phyloP scores from a whole-genome alignment of 2,329 filamentous ascomycete species.

The Colletotrichum nymphaeae region DNA sequence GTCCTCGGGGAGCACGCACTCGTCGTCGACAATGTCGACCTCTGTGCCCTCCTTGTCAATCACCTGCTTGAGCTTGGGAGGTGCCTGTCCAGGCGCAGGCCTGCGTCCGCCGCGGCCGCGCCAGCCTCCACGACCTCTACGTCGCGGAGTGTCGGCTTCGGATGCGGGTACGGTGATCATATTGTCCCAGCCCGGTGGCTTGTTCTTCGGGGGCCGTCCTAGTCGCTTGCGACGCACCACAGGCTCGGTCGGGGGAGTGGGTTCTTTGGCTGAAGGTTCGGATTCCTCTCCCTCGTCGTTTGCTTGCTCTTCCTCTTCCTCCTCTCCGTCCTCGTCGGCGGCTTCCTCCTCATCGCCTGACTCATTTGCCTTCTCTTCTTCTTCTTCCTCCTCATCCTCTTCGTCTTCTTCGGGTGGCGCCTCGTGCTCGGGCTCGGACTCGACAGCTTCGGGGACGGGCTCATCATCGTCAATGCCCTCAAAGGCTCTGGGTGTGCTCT shows the following conservation, averaged over 20 bases:
- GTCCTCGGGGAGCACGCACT: slow-evolving; percentile 89
- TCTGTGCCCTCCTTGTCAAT: slow-evolving; percentile 95
- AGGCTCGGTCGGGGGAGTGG: slow-evolving; percentile 65
- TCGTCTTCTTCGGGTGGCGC: slow-evolving; percentile 42
- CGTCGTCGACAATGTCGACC: slow-evolving; percentile 90
- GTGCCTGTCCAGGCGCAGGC: slow-evolving; percentile 76
- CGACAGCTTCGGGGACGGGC: slow-evolving; percentile 48
- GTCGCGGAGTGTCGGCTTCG: slow-evolving; percentile 69
- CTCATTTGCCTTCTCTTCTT: slow-evolving; percentile 50
- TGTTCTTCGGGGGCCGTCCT: slow-evolving; percentile 88
- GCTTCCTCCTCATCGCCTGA: slow-evolving; percentile 58
- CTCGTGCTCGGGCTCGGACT: slow-evolving; percentile 39
- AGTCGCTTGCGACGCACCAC: slow-evolving; percentile 80
- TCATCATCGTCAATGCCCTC: slow-evolving; percentile 52
- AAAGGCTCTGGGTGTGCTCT: slow-evolving; percentile 55
- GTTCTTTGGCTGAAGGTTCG: slow-evolving; percentile 58
- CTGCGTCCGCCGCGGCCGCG: slow-evolving; percentile 72
- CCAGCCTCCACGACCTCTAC: slow-evolving; percentile 78
- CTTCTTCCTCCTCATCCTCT: slow-evolving; percentile 60
- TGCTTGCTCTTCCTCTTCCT: slow-evolving; percentile 63
- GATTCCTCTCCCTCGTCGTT: slow-evolving; percentile 55
- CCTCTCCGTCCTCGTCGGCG: slow-evolving; percentile 61
- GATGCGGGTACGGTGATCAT: slow-evolving; percentile 66
- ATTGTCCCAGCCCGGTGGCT: slow-evolving; percentile 81
- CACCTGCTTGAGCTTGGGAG: slow-evolving; percentile 83